phyloP scores from a whole-genome alignment of 768 basidiomycete species.

The Serendipita sp. region DNA sequence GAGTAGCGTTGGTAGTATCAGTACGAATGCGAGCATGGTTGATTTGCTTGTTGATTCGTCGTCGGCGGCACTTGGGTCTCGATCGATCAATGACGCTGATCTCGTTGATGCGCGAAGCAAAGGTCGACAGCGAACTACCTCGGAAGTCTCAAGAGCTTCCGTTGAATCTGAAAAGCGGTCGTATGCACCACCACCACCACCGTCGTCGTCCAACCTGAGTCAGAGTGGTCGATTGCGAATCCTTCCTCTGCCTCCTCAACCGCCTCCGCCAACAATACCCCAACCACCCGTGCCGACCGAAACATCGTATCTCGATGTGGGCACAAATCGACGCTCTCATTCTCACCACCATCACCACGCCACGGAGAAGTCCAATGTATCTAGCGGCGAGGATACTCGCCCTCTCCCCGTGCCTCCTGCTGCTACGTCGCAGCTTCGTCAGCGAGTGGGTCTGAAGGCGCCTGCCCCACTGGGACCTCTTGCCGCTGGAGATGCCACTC shows the following conservation, averaged over 20 bases:
- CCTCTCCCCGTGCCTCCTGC: background rate
- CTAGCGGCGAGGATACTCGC: background rate
- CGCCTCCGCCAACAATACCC: background rate
- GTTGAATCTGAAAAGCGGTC: background rate
- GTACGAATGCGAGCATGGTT: background rate
- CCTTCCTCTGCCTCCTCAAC: background rate
- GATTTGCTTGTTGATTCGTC: background rate
- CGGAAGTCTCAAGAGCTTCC: background rate
- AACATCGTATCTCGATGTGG: too few relatives aligned
- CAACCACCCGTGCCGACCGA: background rate
- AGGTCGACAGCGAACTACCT: background rate
- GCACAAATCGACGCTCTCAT: too few relatives aligned
- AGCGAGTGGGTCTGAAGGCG: background rate
- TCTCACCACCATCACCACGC: too few relatives aligned
- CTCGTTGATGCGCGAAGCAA: background rate
- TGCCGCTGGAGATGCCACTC: background rate
- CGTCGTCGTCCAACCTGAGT: too few relatives aligned
- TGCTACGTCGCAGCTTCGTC: background rate
- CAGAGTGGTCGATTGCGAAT: background rate
- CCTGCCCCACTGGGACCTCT: background rate
- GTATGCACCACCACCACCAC: background rate
- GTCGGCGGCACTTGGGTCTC: background rate
- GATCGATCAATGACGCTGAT: background rate
- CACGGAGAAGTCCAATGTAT: too few relatives aligned
- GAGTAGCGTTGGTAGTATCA: background rate